A percentile compares a stretch with the other conserved stretches of the same genome.
These are phyloP conservation scores for Microstroma glucosiphilum DNA, from an alignment of 1,284 basidiomycete species.

Conservation along the genomic window DNA sequence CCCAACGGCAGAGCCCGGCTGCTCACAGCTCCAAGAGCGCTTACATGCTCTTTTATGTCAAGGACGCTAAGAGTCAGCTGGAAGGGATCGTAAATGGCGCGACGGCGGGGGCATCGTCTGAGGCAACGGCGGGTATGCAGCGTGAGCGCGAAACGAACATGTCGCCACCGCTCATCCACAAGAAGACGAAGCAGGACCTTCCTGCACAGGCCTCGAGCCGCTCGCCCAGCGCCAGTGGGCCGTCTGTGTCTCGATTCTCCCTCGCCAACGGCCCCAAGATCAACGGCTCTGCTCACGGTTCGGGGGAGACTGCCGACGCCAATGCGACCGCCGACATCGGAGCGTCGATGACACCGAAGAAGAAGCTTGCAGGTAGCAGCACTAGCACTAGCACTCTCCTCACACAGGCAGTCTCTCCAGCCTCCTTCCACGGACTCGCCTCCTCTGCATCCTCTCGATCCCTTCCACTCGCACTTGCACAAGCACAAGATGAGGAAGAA, in stretches of 20 bases:
- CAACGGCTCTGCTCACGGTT: not conserved
- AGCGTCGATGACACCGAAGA: not conserved
- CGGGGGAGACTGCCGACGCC: not conserved
- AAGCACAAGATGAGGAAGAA: too few relatives aligned
- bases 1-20: slow-evolving; percentile 17
- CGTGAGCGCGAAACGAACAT: not conserved
- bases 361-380: not conserved
- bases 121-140: not conserved
- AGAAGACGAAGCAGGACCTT: not conserved
- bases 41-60: slow-evolving; percentile 87
- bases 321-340: not conserved
- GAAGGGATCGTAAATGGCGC: not conserved
- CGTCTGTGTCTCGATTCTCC: not conserved
- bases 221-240: not conserved
- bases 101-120: not conserved
- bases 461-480: too few relatives aligned
- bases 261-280: not conserved
- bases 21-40: slow-evolving; percentile 66
- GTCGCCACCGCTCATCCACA: not conserved
- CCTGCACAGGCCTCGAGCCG: too few relatives aligned
- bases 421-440: too few relatives aligned
- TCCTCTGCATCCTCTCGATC: too few relatives aligned
- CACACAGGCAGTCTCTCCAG: too few relatives aligned
- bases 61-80: slow-evolving; percentile 51
- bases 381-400: too few relatives aligned